Percentiles rank a stretch among this genome's conserved stretches.
These are phyloP conservation scores for Alternaria burnsii DNA, from an alignment of 2,329 filamentous ascomycete species.

Conservation along the genomic window DNA sequence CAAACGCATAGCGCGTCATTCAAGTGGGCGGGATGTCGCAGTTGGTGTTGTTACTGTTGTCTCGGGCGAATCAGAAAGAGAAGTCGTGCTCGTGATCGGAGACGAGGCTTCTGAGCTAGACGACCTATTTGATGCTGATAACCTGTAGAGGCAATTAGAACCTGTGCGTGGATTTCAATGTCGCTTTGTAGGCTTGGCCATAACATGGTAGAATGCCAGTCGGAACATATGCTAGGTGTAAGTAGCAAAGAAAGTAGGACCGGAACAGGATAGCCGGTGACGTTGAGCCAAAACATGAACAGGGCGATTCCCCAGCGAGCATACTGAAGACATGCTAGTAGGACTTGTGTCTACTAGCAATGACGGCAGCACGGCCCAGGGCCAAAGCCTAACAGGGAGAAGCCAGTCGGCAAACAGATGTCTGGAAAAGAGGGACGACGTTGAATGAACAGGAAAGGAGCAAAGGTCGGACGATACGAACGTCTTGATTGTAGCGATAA, in stretches of 20 bases:
- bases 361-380: background rate
- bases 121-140: background rate
- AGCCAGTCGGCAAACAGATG: background rate
- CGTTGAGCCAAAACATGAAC: background rate
- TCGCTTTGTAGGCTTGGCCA: background rate
- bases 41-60: constrained; percentile 1
- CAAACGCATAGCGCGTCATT: background rate
- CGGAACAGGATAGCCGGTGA: background rate
- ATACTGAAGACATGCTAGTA: background rate
- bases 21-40: background rate
- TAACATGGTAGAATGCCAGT: background rate
- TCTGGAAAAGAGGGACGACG: background rate
- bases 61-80: background rate
- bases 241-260: background rate
- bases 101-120: background rate
- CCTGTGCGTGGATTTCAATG: background rate
- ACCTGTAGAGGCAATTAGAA: background rate
- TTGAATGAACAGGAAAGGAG: background rate
- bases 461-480: background rate
- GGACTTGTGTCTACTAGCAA: background rate
- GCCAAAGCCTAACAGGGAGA: background rate
- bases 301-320: background rate
- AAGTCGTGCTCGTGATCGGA: background rate
- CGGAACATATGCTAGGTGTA: background rate
- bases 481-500: background rate